A percentile compares a stretch with the other conserved stretches of the same genome.
Evolutionary conservation across 805 yeast genomes (phyloP).

Genomic region (Ogataea kodamae): DNA sequence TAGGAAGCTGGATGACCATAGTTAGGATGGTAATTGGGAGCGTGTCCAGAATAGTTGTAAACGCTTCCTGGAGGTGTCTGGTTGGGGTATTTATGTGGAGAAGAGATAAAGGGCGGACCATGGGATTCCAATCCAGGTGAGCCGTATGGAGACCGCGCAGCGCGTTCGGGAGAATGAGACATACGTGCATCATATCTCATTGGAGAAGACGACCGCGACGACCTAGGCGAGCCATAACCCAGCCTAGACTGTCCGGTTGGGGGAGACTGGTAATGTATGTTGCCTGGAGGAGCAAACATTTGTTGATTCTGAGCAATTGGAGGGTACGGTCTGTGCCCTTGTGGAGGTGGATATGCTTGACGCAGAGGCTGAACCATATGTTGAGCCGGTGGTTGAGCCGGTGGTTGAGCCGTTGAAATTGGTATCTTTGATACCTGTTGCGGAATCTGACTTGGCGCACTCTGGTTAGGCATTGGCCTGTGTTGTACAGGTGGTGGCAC

Average conservation of each 20-base stretch:
- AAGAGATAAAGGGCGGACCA: slow-evolving; percentile 4
- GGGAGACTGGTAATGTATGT: slow-evolving; percentile 1
- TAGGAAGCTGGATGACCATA: not conserved
- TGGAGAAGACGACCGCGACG: slow-evolving; percentile 8
- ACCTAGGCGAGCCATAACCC: slow-evolving; percentile 2
- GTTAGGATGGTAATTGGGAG: slow-evolving; percentile 33
- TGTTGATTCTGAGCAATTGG: not conserved
- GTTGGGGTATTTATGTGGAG: slow-evolving; percentile 7
- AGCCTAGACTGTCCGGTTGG: not conserved
- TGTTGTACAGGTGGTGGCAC: too few relatives aligned
- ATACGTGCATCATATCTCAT: slow-evolving; percentile 5
- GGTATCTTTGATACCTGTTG: not conserved
- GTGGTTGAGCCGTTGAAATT: slow-evolving; percentile 2
- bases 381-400: slow-evolving; percentile 7
- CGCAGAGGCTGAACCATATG: slow-evolving; percentile 6
- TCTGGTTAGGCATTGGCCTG: not conserved
- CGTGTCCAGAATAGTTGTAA: slow-evolving; percentile 3
- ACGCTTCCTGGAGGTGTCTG: slow-evolving; percentile 2
- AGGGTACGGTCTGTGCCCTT: not conserved
- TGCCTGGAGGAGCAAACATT: not conserved
- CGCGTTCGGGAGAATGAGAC: slow-evolving; percentile 7
- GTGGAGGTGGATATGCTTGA: slow-evolving; percentile 3
- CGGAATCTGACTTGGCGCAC: not conserved
- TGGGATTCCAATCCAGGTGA: slow-evolving; percentile 14
- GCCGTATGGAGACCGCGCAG: slow-evolving; percentile 7